phyloP scores from a whole-genome alignment of 108 stramenopile genomes.

The Pseudonitzschia multistriata region DNA sequence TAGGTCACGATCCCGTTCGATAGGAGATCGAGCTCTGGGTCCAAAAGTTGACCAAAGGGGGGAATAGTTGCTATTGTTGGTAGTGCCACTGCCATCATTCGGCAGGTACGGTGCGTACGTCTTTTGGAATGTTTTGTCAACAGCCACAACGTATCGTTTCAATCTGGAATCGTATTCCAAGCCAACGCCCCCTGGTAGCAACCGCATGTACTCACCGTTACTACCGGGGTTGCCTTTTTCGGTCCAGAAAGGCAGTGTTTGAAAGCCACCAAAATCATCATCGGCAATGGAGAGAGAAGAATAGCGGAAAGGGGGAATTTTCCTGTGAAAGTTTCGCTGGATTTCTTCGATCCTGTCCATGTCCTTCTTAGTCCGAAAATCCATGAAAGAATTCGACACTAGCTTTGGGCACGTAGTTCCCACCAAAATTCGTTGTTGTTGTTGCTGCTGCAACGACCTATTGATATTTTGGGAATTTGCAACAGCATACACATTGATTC shows the following conservation, averaged over 20 bases:
- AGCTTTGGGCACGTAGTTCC: neutral
- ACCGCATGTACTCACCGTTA: constrained; percentile 28
- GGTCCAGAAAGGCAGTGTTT: neutral
- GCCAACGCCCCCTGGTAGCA: constrained; percentile 47
- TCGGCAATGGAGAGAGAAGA: neutral
- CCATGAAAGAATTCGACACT: neutral
- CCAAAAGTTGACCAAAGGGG: constrained; percentile 58
- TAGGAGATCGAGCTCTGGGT: constrained; percentile 47
- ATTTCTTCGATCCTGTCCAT: neutral
- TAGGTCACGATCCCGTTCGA: constrained; percentile 50
- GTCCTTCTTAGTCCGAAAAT: neutral
- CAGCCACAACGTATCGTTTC: constrained; percentile 36
- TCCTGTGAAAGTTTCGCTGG: neutral
- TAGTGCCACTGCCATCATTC: constrained; percentile 25
- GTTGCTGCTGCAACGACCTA: too few relatives aligned
- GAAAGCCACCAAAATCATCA: neutral
- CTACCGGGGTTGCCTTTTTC: constrained; percentile 13
- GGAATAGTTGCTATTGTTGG: constrained; percentile 24
- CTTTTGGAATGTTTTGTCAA: constrained; percentile 12
- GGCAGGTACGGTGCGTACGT: constrained; percentile 23
- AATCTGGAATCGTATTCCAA: constrained; percentile 36
- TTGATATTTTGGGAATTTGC: too few relatives aligned
- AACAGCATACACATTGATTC: constrained; percentile 27
- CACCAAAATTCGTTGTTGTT: neutral
- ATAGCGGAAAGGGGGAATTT: neutral